These are phyloP conservation scores for Talaromyces amestolkiae DNA, from an alignment of 2,329 filamentous ascomycete species.

Conservation along the genomic window DNA sequence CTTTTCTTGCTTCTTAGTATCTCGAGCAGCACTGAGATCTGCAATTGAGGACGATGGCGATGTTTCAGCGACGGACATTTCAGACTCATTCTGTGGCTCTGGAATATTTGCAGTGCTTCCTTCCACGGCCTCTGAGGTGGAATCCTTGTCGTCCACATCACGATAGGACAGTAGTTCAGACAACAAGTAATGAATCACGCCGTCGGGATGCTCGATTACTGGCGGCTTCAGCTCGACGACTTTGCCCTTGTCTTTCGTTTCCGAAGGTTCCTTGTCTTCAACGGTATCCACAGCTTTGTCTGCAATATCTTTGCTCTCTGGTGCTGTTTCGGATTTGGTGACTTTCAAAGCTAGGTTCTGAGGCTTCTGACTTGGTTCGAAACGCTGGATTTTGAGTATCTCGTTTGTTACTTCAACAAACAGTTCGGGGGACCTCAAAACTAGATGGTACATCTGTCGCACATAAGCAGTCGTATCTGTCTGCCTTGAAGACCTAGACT, in stretches of 20 bases:
- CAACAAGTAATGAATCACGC: conserved; percentile 90
- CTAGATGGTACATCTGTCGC: conserved; percentile 73
- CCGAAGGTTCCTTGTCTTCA: conserved; percentile 20
- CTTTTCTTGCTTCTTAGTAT: conserved; percentile 66
- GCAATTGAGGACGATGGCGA: conserved; percentile 34
- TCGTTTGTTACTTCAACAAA: conserved; percentile 89
- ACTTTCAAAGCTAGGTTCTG: conserved; percentile 56
- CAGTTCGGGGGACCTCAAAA: conserved; percentile 75
- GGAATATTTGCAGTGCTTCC: conserved; percentile 31
- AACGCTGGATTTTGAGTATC: conserved; percentile 70
- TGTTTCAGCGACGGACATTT: conserved; percentile 48
- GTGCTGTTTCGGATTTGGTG: conserved; percentile 35
- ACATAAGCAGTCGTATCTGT: conserved; percentile 72
- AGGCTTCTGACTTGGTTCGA: conserved; percentile 53
- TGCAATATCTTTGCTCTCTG: conserved; percentile 27
- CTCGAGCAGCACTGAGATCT: conserved; percentile 28
- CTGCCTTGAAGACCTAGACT: conserved; percentile 55
- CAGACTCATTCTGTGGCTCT: conserved; percentile 46
- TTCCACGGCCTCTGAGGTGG: conserved; percentile 35
- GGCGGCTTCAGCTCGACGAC: conserved; percentile 72
- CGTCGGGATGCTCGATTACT: conserved; percentile 86
- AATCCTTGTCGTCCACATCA: conserved; percentile 84
- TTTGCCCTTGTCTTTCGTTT: conserved; percentile 51
- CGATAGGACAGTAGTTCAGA: conserved; percentile 89
- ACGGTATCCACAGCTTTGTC: conserved; percentile 35